These are phyloP conservation scores for Lactarius sp. DNA, from an alignment of 768 basidiomycete genomes.

Conservation along the genomic window DNA sequence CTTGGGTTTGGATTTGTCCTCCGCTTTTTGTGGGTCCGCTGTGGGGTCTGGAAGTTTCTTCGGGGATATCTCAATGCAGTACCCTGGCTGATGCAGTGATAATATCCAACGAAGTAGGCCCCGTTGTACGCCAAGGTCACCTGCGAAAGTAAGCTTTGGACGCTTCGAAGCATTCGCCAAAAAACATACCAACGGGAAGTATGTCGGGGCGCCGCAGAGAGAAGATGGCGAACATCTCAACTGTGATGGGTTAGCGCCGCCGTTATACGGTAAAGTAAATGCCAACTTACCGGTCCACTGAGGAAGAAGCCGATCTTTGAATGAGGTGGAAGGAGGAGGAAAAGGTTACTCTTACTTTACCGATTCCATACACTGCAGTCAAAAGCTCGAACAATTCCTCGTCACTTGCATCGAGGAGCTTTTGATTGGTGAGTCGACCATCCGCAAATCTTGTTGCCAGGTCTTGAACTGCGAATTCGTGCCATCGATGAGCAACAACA, in stretches of 20 bases:
- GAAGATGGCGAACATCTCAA: constrained; percentile 94
- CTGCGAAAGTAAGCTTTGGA: constrained; percentile 33
- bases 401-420: constrained; percentile 64
- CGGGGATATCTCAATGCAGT: constrained; percentile 47
- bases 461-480: constrained; percentile 53
- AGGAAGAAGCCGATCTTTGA: background rate
- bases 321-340: background rate
- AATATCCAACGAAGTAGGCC: constrained; percentile 67
- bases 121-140: constrained; percentile 81
- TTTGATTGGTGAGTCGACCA: constrained; percentile 69
- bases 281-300: constrained; percentile 56
- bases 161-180: constrained; percentile 10
- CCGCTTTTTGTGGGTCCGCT: constrained; percentile 11
- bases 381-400: constrained; percentile 73
- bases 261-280: background rate
- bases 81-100: constrained; percentile 50
- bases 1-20: constrained; percentile 15
- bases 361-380: constrained; percentile 75
- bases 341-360: constrained; percentile 45
- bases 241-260: constrained; percentile 34
- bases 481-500: background rate
- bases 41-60: constrained; percentile 38
- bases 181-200: constrained; percentile 48
- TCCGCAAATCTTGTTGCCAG: constrained; percentile 77
- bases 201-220: constrained; percentile 80